Conservation (phyloP, 352 stramenopile genomes). For the Pythium guiyangense region DNA sequence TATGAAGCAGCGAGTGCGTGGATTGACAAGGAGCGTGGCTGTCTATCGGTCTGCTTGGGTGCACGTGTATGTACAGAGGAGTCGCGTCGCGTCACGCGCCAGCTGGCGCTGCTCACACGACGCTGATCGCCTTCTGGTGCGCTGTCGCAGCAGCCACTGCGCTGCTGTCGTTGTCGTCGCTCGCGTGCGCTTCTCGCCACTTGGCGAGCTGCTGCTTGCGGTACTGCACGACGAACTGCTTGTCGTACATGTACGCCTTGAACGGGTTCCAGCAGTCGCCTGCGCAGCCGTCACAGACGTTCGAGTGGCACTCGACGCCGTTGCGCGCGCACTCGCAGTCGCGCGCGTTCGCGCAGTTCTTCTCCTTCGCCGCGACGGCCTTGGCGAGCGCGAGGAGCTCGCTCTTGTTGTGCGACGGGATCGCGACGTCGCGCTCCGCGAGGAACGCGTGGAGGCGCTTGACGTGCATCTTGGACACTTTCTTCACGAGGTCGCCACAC, state of each 20-base stretch:
- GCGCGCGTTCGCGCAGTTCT: constrained; percentile 63
- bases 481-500: constrained; percentile 79
- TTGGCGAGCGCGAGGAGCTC: constrained; percentile 69
- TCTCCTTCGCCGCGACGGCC: constrained; percentile 48
- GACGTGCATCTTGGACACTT: constrained; percentile 81
- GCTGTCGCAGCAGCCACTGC: not conserved
- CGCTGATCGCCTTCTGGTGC: constrained; percentile 23
- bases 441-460: constrained; percentile 76
- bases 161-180: not conserved
- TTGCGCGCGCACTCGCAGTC: constrained; percentile 77
- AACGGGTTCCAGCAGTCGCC: constrained; percentile 72
- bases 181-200: constrained; percentile 30
- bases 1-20: too few relatives aligned
- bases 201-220: constrained; percentile 63
- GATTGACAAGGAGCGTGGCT: too few relatives aligned
- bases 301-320: constrained; percentile 69
- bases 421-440: constrained; percentile 41
- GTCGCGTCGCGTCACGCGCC: too few relatives aligned
- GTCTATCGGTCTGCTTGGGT: too few relatives aligned
- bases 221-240: constrained; percentile 59
- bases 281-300: constrained; percentile 66
- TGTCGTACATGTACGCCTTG: constrained; percentile 74
- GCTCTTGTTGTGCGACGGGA: constrained; percentile 46
- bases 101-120: constrained; percentile 18
- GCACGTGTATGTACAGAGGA: too few relatives aligned